A percentile compares a stretch with the other conserved stretches of the same genome.
Evolutionary conservation across 805 yeast genomes (phyloP).

Genomic region (Scheffersomyces ergatensis): DNA sequence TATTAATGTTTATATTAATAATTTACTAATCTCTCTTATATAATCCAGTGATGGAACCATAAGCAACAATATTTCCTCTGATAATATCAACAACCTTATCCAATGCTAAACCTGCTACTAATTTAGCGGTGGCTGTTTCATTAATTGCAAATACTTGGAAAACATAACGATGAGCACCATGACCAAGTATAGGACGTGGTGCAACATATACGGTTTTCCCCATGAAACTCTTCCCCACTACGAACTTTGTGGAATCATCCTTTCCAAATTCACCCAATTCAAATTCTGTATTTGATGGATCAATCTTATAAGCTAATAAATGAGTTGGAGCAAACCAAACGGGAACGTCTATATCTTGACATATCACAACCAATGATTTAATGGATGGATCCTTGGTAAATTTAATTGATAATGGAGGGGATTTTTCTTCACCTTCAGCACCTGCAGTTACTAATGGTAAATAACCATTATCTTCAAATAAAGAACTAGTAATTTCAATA

Average conservation of each 20-base stretch:
- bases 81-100: conserved; percentile 1
- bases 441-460: conserved; percentile 9
- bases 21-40: conserved; percentile 6
- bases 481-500: conserved; percentile 7
- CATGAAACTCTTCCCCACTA: conserved; percentile 4
- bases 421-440: conserved; percentile 5
- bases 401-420: conserved; percentile 7
- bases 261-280: conserved; percentile 4
- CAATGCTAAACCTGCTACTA: not conserved
- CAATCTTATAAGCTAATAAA: conserved; percentile 10
- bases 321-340: conserved; percentile 8
- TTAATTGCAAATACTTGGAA: conserved; percentile 13
- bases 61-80: conserved; percentile 3
- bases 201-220: conserved; percentile 7
- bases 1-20: too few relatives aligned
- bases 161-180: conserved; percentile 12
- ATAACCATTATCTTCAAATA: conserved; percentile 8
- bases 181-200: conserved; percentile 11
- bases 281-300: not conserved
- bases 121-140: conserved; percentile 7
- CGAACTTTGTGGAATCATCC: conserved; percentile 2
- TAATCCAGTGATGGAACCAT: conserved; percentile 3
- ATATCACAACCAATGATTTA: conserved; percentile 9
- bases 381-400: conserved; percentile 1
- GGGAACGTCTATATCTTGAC: conserved; percentile 14